These are phyloP conservation scores for Serpula lacrymans DNA, from an alignment of 768 basidiomycete genomes.

Conservation along the genomic window DNA sequence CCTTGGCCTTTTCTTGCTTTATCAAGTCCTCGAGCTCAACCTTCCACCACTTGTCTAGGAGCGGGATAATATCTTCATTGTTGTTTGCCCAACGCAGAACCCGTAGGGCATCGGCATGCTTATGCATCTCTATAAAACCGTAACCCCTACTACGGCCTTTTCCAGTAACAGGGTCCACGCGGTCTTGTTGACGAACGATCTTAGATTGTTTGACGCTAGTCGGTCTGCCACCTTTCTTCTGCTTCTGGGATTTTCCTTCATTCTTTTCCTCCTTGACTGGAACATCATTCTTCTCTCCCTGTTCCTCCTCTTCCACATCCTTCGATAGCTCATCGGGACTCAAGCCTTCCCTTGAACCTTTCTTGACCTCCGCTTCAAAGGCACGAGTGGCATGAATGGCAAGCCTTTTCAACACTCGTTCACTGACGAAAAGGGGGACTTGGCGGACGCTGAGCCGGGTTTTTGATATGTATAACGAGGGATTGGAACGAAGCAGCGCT, in stretches of 20 bases:
- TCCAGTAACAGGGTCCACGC: slow-evolving; percentile 84
- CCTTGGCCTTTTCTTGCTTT: slow-evolving; percentile 49
- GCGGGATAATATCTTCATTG: slow-evolving; percentile 57
- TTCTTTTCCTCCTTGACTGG: slow-evolving; percentile 20
- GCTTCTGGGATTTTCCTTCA: slow-evolving; percentile 20
- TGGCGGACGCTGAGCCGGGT: slow-evolving; percentile 94
- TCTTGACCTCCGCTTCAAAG: slow-evolving; percentile 78
- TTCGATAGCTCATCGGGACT: slow-evolving; percentile 70
- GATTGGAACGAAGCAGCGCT: slow-evolving; percentile 82
- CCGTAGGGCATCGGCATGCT: slow-evolving; percentile 86
- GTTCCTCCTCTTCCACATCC: slow-evolving; percentile 27
- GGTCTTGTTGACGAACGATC: slow-evolving; percentile 84
- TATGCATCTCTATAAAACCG: slow-evolving; percentile 89
- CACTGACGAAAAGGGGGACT: slow-evolving; percentile 85
- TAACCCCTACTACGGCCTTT: slow-evolving; percentile 91
- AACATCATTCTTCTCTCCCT: slow-evolving; percentile 24
- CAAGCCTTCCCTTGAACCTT: slow-evolving; percentile 55
- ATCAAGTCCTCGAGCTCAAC: slow-evolving; percentile 65
- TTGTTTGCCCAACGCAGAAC: slow-evolving; percentile 95
- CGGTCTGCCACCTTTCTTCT: slow-evolving; percentile 26
- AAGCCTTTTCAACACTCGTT: slow-evolving; percentile 85
- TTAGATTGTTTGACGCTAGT: slow-evolving; percentile 83
- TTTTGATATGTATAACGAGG: slow-evolving; percentile 90
- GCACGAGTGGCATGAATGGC: slow-evolving; percentile 74
- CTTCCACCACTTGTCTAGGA: slow-evolving; percentile 85